These are phyloP conservation scores for Syzygium jambos DNA, from an alignment of 345 rosid species.

Conservation along the genomic window DNA sequence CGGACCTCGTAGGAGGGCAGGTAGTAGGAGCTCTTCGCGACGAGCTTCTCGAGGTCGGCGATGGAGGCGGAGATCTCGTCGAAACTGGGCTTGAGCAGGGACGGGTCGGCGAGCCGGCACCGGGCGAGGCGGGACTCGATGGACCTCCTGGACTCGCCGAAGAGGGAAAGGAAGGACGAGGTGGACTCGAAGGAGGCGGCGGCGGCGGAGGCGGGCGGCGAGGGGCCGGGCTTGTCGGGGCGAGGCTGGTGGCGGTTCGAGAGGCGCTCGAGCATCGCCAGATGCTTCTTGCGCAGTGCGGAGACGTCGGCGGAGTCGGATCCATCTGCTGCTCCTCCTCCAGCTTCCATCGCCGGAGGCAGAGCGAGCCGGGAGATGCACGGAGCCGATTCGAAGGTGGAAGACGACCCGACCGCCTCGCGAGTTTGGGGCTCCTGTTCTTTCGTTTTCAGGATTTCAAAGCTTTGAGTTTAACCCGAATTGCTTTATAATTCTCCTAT, in stretches of 20 bases:
- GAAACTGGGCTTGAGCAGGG: conserved; percentile 35
- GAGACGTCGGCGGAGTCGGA: neutral
- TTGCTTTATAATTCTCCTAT: neutral
- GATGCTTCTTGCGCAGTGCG: conserved; percentile 35
- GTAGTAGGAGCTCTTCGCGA: conserved; percentile 64
- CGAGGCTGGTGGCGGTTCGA: conserved; percentile 66
- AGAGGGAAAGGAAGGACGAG: conserved; percentile 51
- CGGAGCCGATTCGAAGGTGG: neutral
- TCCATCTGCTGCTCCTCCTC: neutral
- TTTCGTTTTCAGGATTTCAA: neutral
- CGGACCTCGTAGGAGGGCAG: conserved; percentile 79
- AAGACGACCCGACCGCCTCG: neutral
- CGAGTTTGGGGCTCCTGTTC: neutral
- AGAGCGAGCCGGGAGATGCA: neutral
- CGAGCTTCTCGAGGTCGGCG: conserved; percentile 56
- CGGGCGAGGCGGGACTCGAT: conserved; percentile 43
- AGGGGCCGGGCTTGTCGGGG: neutral
- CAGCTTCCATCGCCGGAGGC: neutral
- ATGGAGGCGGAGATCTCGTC: conserved; percentile 47
- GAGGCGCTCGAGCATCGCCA: conserved; percentile 75
- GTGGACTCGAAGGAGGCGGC: conserved; percentile 32
- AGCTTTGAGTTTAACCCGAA: neutral
- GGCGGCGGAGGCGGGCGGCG: conserved; percentile 4
- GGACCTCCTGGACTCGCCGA: conserved; percentile 41
- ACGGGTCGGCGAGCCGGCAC: conserved; percentile 24